Base-by-base conservation (phyloP, 2,329 filamentous ascomycete species). In the Aphanocladium album region DNA sequence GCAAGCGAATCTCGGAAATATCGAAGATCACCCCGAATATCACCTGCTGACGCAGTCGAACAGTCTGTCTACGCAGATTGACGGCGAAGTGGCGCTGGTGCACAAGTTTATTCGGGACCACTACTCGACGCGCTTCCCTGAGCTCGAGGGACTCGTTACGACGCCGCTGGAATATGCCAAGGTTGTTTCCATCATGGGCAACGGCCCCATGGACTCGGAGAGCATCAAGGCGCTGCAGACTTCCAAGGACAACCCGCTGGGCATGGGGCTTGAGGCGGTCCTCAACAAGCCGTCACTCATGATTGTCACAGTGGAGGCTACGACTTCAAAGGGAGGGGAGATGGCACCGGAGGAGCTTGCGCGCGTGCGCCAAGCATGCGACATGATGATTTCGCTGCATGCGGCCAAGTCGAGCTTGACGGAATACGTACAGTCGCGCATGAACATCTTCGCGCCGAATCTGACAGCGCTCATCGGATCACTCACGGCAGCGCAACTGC, bases 21-120 rank as follows among this genome's bases (percentile, higher is more conserved):
- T 96, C 68, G 92, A 96, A 75, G 91, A 96, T 70, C 92, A 96
- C 68, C 91, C 91, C 56, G 92, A 96, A 73, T 96, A 96, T 74
- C 87, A 91, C 73, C 85, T 96, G 39, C 78, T 96, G 61, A 96
- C 91, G 37, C 88, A 95, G 72, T 92, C 92, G 17, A 96, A 96
- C 72, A 89, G 88, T 25, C 82, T 96, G 8, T 96, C 95, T 0
- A 96, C 93, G 6, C 89, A 90, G 64, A 97, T 98, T 66, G 93
- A 96, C 67, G 91, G 90, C 71, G 93, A 98, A 74, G 90, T 98
- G 50, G 89, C 90, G 37, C 83, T 95, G 8, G 90, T 98, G 23
- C 95, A 99, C 80, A 99, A 99, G 76, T 96, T 91, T 74, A 91
- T 97, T 62, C 86, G 93, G 69, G 95, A 99, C 70, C 91, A 97